Base-by-base conservation (phyloP, 1,284 basidiomycete species). In the Tremellales sp. region DNA sequence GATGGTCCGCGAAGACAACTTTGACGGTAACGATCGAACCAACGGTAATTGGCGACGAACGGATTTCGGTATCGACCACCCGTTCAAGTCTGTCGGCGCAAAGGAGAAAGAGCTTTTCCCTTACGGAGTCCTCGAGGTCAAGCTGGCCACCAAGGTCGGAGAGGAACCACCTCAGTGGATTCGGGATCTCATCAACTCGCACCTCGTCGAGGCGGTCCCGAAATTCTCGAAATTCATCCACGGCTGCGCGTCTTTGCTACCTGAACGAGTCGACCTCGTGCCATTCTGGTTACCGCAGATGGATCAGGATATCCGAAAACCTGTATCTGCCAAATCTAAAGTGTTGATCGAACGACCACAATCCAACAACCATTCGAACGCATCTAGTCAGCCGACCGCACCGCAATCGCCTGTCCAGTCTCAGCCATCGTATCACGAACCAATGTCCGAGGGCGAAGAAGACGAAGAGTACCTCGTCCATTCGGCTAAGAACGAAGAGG, bases 141-240 rank as follows among this genome's bases (percentile, higher is more conserved):
- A 98, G 76, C 76, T 98, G 37, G 94, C 97, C 74, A 98, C 94
- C 6, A 92, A 97, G 69, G 81, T 87, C 58, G 94, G 96, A 2
- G 94, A 97, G 72, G 84, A 97, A 72, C 94, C 96, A 4, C 94
- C 94, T 1, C 80, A 87, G 67, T 98, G 94, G 94, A 92, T 98
- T 27, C 85, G 86, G 11, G 92, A 98, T 54, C 82, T 98, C 10
- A 92, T 98, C 36, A 84, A 87, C 62, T 91, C 87, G 45, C 92
- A 97, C 75, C 78, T 98, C 4, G 94, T 96, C 7, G 90, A 93
- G 68, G 88, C 89, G 17, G 87, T 93, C 4, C 89, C 89, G 25
- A 93, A 93, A 75, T 89, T 89, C 77, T 75, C 74, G 31, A 75
- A 89, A 56, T 97, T 97, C 71, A 96, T 97, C 58, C 94, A 97